phyloP scores from a whole-genome alignment of 768 basidiomycete genomes.

The Bullera alba region DNA sequence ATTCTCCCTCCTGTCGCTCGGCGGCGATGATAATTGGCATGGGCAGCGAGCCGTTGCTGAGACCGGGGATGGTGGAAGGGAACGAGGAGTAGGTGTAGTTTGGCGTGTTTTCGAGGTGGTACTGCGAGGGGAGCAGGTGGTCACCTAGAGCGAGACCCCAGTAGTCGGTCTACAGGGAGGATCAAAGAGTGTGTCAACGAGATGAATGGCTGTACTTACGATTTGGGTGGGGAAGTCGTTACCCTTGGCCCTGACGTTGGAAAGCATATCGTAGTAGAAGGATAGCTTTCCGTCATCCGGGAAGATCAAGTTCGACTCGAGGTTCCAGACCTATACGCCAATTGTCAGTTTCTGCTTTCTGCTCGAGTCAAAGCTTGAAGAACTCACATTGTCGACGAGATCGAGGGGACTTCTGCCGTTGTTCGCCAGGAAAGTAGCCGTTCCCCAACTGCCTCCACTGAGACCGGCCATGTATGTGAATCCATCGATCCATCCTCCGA shows the following conservation, averaged over 20 bases:
- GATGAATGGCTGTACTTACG: conserved; percentile 2
- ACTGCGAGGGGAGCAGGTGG: conserved; percentile 42
- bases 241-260: conserved; percentile 36
- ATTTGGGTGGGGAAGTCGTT: conserved; percentile 39
- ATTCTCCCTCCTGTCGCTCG: conserved; percentile 41
- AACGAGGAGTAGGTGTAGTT: conserved; percentile 39
- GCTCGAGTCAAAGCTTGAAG: no score
- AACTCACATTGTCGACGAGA: conserved; percentile 39
- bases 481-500: conserved; percentile 66
- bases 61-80: conserved; percentile 15
- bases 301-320: conserved; percentile 41
- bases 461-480: conserved; percentile 62
- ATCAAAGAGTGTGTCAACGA: not conserved
- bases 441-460: conserved; percentile 43
- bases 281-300: conserved; percentile 36
- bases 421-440: conserved; percentile 51
- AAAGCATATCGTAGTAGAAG: conserved; percentile 42
- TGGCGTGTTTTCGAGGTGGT: conserved; percentile 33
- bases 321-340: conserved; percentile 39
- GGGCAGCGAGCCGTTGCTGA: conserved; percentile 30
- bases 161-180: conserved; percentile 28
- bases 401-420: conserved; percentile 29
- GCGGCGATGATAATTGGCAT: conserved; percentile 45
- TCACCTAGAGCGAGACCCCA: conserved; percentile 43
- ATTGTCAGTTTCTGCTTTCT: no score